Evolutionary conservation across 2,329 filamentous ascomycete species (phyloP), one percentile per base, ranked within the genome.

Genomic region (Cyphellophora europaea): DNA sequence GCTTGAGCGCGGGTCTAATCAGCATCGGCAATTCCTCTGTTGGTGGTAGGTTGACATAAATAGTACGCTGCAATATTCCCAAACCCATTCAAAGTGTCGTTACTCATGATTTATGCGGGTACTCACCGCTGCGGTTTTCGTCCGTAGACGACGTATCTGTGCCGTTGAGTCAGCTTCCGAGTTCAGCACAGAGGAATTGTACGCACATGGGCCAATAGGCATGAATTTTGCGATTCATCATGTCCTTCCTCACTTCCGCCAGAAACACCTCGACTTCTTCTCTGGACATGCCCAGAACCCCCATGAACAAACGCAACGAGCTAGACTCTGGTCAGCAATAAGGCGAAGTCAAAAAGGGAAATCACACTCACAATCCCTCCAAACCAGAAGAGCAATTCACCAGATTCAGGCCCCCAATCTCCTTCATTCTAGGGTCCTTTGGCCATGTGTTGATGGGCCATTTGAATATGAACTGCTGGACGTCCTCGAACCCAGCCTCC

Each of bases 361-460:
- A 47, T n/a, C n/a, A n/a, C 4, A 50, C 18, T 6, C 43, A 44
- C 29, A 50, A 49, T 10, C 45, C 43, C 28, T 52, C 46, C 14
- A 54, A 23, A 6, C 40, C 45, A 27, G 49, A 47, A 5, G 38
- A 37, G 35, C 49, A 42, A 27, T 45, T 38, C 30, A 48, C 35
- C 19, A 38, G 37, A 35, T 36, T 28, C 11, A 49, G 40, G 23
- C 27, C 11, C 3, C 42, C 53, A 3, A 54, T 38, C 12, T 50
- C 45, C 21, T 55, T 54, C 19, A 52, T 34, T 14, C 43, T 40
- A 1, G 38, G 42, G 30, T 56, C 49, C 17, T 50, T 51, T 5
- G 51, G 51, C 55, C 55, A 58, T 11, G 44, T 43, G 3, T 50
- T 52, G n/a, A 52, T 45, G 0, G 55, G 53, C 13, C 45, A 41